Evolutionary conservation across 108 stramenopile species (phyloP).

Genomic region (Nitzschia inconspicua): DNA sequence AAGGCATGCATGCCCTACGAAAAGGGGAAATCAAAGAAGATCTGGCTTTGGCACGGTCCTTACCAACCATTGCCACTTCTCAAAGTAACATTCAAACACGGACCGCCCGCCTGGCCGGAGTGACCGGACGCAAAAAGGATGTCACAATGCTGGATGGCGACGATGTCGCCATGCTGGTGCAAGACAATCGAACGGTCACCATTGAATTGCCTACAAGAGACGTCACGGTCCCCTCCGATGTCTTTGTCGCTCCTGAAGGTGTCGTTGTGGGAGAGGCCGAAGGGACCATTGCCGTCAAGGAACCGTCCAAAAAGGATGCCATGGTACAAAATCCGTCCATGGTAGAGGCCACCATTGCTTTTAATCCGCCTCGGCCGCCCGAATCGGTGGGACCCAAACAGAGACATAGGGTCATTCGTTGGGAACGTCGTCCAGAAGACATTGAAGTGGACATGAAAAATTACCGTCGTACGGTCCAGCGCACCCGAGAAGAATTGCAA

Average conservation of each 20-base stretch:
- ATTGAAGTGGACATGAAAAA: constrained; percentile 71
- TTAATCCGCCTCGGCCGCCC: constrained; percentile 86
- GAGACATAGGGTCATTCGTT: constrained; percentile 73
- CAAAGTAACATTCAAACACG: constrained; percentile 6
- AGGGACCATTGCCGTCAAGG: neutral
- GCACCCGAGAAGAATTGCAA: constrained; percentile 66
- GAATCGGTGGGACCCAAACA: constrained; percentile 78
- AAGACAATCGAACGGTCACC: constrained; percentile 32
- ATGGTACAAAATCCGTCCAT: constrained; percentile 39
- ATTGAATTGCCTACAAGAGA: constrained; percentile 5
- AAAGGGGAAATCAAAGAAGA: constrained; percentile 78
- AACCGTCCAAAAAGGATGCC: constrained; percentile 12
- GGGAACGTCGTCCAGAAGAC: constrained; percentile 77
- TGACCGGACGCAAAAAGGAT: constrained; percentile 14
- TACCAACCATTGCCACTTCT: constrained; percentile 12
- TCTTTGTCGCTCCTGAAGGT: constrained; percentile 37
- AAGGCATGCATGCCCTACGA: constrained; percentile 71
- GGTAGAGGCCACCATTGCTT: constrained; percentile 70
- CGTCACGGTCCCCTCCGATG: constrained; percentile 26
- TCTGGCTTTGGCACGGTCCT: constrained; percentile 49
- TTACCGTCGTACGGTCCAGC: constrained; percentile 75
- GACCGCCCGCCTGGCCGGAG: constrained; percentile 18
- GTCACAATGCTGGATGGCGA: constrained; percentile 36
- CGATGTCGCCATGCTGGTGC: constrained; percentile 23
- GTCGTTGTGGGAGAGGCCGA: constrained; percentile 6